Base-by-base conservation (phyloP, 768 basidiomycete species). In the Pisolithus marmoratus region DNA sequence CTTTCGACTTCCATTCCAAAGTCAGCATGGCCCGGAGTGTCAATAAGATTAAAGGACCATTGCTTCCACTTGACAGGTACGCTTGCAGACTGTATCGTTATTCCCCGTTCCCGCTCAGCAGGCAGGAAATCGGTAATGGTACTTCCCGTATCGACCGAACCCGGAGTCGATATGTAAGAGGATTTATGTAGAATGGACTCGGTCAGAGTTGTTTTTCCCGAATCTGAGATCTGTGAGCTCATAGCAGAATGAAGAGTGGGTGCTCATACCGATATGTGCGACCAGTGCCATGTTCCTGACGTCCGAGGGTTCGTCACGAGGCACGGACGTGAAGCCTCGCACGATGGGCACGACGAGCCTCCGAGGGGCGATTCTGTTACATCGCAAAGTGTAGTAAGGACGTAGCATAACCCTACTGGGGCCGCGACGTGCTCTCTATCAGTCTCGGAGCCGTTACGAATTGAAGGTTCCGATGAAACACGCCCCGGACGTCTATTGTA, bases 1-100 rank as follows among this genome's bases (percentile, higher is more conserved):
- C 90, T 89, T 69, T 94, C 92, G 24, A 94, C 92, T 62, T 94
- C 91, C 90, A 94, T 93, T n/a, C 91, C 91, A 69, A 94, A 94
- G 65, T 94, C 91, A 5, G 90, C 92, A 69, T 94, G 91, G 34
- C 91, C 91, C 15, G 91, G 91, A 3, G 91, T 94, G 61, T 94
- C 92, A 43, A 94, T 84, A 42, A 94, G 78, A 63, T 93, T 94
- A 69, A 89, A 86, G 1, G 78, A 83, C 86, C 87, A 90, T 49
- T 84, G 68, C 64, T 84, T 85, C 90, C 90, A 92, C 62, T 79
- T 77, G 37, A 91, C 87, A 3, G 90, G 90, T 53, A 94, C 90
- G 69, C 90, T 92, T 12, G 91, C 92, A 20, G 90, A 90, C 62
- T 94, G 92, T 53, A 94, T 90, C 4, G 92, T 94, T 54, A 94